Evolutionary conservation across 1,284 basidiomycete species (phyloP).

Genomic region (Melampsora abietis-canadensis): DNA sequence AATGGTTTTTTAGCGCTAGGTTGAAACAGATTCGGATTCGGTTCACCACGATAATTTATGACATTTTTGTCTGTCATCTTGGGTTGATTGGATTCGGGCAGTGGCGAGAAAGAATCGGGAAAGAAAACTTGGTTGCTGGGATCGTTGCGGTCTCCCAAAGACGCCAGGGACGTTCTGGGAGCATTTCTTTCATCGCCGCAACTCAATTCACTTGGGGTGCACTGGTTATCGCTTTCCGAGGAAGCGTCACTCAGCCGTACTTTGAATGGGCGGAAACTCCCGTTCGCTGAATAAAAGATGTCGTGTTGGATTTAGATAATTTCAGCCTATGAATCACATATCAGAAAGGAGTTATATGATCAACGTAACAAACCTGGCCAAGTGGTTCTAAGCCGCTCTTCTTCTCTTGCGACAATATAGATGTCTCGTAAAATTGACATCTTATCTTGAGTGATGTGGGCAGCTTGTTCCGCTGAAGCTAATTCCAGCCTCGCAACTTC

Average conservation of each 20-base stretch:
- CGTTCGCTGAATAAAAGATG: neutral
- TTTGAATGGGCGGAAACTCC: constrained; percentile 1
- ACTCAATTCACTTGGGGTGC: neutral
- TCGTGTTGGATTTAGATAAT: neutral
- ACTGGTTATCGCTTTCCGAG: neutral
- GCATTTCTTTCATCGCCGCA: neutral
- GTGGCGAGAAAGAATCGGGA: neutral
- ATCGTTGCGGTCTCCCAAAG: neutral
- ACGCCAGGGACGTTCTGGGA: neutral
- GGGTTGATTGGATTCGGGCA: neutral
- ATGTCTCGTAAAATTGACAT: constrained; percentile 57
- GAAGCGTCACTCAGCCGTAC: constrained; percentile 2
- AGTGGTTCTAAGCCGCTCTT: constrained; percentile 44
- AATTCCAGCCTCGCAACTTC: constrained; percentile 56
- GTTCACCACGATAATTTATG: neutral
- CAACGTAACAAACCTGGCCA: constrained; percentile 31
- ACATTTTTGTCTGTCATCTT: neutral
- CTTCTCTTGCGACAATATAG: constrained; percentile 58
- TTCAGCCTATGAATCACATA: too few species aligned
- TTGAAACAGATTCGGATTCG: neutral
- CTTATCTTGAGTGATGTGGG: constrained; percentile 56
- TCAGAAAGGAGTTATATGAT: neutral
- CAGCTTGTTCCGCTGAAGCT: constrained; percentile 57
- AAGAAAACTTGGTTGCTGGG: neutral
- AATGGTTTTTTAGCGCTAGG: neutral